phyloP scores from a whole-genome alignment of 2,329 filamentous ascomycete genomes.

The Aspergillus phoenicis region DNA sequence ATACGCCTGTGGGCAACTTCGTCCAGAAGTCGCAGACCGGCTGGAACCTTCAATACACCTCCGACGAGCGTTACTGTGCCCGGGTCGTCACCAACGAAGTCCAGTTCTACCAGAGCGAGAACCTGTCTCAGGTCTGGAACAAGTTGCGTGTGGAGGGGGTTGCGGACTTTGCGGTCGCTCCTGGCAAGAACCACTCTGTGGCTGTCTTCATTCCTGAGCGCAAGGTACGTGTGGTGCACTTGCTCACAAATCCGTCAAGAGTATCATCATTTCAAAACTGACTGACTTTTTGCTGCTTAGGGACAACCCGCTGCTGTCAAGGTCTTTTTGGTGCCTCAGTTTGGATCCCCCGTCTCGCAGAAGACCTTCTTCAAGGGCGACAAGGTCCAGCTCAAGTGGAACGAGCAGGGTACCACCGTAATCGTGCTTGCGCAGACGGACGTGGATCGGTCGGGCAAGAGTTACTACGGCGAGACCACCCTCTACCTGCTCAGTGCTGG shows the following conservation, averaged over 20 bases:
- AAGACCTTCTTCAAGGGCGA: constrained; percentile 99
- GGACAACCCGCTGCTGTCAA: constrained; percentile 92
- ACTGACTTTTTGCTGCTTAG: constrained; percentile 48
- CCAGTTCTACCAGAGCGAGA: constrained; percentile 89
- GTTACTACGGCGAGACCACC: constrained; percentile 98
- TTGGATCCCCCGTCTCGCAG: constrained; percentile 80
- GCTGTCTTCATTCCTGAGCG: constrained; percentile 94
- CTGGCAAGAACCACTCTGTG: constrained; percentile 86
- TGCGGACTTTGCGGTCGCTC: constrained; percentile 83
- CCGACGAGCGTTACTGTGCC: constrained; percentile 90
- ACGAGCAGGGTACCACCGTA: constrained; percentile 83
- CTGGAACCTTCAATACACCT: constrained; percentile 97
- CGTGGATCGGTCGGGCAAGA: constrained; percentile 97
- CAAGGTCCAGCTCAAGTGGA: constrained; percentile 99
- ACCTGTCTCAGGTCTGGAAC: constrained; percentile 88
- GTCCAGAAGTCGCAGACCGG: constrained; percentile 95
- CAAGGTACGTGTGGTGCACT: constrained; percentile 65
- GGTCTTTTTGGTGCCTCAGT: constrained; percentile 90
- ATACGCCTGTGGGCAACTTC: constrained; percentile 76
- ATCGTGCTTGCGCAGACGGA: constrained; percentile 97
- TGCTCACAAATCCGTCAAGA: background rate
- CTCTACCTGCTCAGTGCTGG: constrained; percentile 92
- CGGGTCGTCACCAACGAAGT: constrained; percentile 95
- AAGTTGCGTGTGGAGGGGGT: constrained; percentile 92
- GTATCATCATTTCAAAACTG: background rate